Conservation (phyloP, 139 green algal genomes). For the Pycnococcus provasolii region DNA sequence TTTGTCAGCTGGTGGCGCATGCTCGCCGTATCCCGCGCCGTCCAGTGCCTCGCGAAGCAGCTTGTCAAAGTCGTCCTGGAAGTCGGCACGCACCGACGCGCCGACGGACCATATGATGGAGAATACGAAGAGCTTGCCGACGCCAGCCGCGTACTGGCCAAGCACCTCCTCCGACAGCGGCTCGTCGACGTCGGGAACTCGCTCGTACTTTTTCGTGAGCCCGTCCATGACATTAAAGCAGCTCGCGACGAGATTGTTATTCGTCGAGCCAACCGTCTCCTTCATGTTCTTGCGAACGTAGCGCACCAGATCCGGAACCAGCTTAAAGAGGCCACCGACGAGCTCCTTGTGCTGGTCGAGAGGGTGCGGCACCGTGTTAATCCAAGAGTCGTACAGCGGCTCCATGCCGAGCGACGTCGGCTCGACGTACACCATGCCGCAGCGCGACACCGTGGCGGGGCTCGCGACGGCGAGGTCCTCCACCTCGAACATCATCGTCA, state of each 20-base stretch:
- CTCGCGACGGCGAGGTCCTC: slow-evolving; percentile 49
- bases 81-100: slow-evolving; percentile 50
- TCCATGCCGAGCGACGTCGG: slow-evolving; percentile 50
- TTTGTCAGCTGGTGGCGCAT: slow-evolving; percentile 9
- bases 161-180: slow-evolving; percentile 40
- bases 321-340: slow-evolving; percentile 42
- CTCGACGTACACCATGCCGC: slow-evolving; percentile 79
- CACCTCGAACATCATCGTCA: slow-evolving; percentile 82
- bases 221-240: slow-evolving; percentile 64
- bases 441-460: slow-evolving; percentile 61
- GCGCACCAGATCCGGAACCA: slow-evolving; percentile 51
- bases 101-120: slow-evolving; percentile 60
- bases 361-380: slow-evolving; percentile 39
- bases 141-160: slow-evolving; percentile 20
- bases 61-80: slow-evolving; percentile 45
- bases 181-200: slow-evolving; percentile 8
- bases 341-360: slow-evolving; percentile 13
- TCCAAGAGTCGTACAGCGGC: slow-evolving; percentile 54
- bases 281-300: slow-evolving; percentile 53
- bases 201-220: slow-evolving; percentile 32
- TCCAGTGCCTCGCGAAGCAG: slow-evolving; percentile 29
- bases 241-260: slow-evolving; percentile 50
- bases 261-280: slow-evolving; percentile 60
- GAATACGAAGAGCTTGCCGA: slow-evolving; percentile 58
- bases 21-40: not conserved